Percentiles rank a stretch among this genome's conserved stretches.
phyloP scores from a whole-genome alignment of 352 stramenopile species.

The Phytophthora aleatoria region DNA sequence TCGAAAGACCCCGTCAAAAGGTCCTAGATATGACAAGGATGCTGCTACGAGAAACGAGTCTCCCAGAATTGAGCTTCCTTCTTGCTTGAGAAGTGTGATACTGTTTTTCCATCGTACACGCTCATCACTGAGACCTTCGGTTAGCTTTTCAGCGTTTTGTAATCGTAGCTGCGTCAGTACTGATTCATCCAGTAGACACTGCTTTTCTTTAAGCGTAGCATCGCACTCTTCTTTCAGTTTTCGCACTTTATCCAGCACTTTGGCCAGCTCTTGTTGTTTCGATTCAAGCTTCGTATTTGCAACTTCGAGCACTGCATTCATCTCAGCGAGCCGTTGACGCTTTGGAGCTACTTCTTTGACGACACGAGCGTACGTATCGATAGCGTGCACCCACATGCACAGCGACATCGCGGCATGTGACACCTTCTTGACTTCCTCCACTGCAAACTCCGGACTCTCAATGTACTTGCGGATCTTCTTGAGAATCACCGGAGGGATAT shows the following conservation, averaged over 20 bases:
- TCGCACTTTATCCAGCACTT: conserved; percentile 58
- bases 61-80: conserved; percentile 53
- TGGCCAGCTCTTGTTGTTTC: conserved; percentile 71
- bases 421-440: conserved; percentile 86
- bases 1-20: conserved; percentile 63
- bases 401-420: conserved; percentile 82
- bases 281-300: conserved; percentile 71
- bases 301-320: conserved; percentile 73
- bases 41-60: conserved; percentile 72
- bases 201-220: conserved; percentile 63
- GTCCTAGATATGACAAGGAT: conserved; percentile 62
- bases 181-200: conserved; percentile 65
- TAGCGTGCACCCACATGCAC: conserved; percentile 89
- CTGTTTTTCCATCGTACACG: conserved; percentile 68
- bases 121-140: conserved; percentile 68
- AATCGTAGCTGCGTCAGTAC: conserved; percentile 63
- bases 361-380: conserved; percentile 80
- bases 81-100: conserved; percentile 58
- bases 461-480: conserved; percentile 86
- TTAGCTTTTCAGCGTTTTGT: conserved; percentile 67
- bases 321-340: conserved; percentile 64
- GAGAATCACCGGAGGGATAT: conserved; percentile 59
- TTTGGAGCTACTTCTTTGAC: conserved; percentile 83
- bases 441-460: conserved; percentile 79
- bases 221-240: conserved; percentile 71